Evolutionary conservation across 805 yeast genomes (phyloP).

Genomic region (Zygosaccharomyces kombuchaensis): DNA sequence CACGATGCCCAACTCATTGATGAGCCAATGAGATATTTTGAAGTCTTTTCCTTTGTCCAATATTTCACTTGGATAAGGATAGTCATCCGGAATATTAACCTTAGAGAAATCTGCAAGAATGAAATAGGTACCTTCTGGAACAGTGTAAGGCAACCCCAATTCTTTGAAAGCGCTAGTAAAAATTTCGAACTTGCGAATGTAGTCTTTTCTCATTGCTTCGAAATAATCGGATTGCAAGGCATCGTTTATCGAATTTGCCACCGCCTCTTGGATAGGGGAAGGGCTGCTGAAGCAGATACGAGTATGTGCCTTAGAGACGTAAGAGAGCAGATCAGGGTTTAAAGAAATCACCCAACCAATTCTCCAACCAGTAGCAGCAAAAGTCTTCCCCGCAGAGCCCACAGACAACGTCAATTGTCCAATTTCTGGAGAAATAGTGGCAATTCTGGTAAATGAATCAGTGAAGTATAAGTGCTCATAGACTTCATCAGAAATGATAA

Average conservation of each 20-base stretch:
- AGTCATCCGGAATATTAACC: constrained; percentile 71
- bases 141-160: constrained; percentile 81
- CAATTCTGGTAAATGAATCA: constrained; percentile 70
- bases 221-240: constrained; percentile 66
- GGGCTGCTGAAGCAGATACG: constrained; percentile 91
- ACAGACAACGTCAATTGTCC: constrained; percentile 78
- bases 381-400: constrained; percentile 96
- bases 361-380: constrained; percentile 99
- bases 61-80: constrained; percentile 67
- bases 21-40: constrained; percentile 86
- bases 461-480: constrained; percentile 84
- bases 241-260: constrained; percentile 65
- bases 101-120: constrained; percentile 82
- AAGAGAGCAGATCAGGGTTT: constrained; percentile 71
- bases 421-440: constrained; percentile 75
- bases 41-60: constrained; percentile 74
- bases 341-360: constrained; percentile 89
- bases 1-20: constrained; percentile 88
- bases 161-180: constrained; percentile 80
- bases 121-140: constrained; percentile 92
- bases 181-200: constrained; percentile 65
- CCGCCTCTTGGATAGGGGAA: constrained; percentile 89
- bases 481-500: constrained; percentile 88
- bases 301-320: constrained; percentile 85
- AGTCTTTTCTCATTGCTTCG: constrained; percentile 61